phyloP scores from a whole-genome alignment of 2,329 filamentous ascomycete species.

The Clarireedia homoeocarpa region DNA sequence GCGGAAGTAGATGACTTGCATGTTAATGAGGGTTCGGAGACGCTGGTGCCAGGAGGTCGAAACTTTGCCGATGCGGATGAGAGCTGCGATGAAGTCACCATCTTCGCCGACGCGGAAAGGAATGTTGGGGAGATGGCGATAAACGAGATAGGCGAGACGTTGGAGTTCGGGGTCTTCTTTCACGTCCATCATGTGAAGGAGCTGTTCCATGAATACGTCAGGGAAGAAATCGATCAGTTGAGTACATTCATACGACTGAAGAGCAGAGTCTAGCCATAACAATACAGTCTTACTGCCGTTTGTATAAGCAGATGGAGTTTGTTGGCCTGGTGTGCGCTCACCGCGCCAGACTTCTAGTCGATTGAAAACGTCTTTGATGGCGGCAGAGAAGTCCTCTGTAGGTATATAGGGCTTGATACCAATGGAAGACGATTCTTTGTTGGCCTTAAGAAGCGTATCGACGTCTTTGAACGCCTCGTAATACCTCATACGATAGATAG shows the following conservation, averaged over 20 bases:
- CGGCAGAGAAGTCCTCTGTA: constrained; percentile 62
- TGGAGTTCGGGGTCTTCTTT: constrained; percentile 97
- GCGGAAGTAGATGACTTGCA: constrained; percentile 97
- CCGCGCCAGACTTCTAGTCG: constrained; percentile 82
- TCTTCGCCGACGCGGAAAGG: constrained; percentile 85
- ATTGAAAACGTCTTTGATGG: constrained; percentile 66
- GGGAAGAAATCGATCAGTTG: constrained; percentile 89
- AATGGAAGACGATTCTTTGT: constrained; percentile 73
- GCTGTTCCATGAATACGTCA: constrained; percentile 78
- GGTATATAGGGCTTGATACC: constrained; percentile 80
- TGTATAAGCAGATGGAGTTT: constrained; percentile 90
- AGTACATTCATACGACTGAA: constrained; percentile 88
- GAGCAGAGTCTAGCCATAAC: constrained; percentile 85
- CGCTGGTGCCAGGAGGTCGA: constrained; percentile 93
- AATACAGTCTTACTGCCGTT: constrained; percentile 93
- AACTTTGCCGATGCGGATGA: constrained; percentile 80
- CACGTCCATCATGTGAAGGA: constrained; percentile 99
- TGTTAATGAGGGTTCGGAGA: constrained; percentile 89
- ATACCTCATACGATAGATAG: constrained; percentile 85
- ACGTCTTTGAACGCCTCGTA: constrained; percentile 90
- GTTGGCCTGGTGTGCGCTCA: constrained; percentile 76
- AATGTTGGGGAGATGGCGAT: constrained; percentile 91
- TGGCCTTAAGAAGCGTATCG: constrained; percentile 62
- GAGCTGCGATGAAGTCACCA: constrained; percentile 70
- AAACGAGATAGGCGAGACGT: constrained; percentile 90